A percentile compares a stretch with the other conserved stretches of the same genome.
These are phyloP conservation scores for Suhomyces sp. DNA, from an alignment of 805 yeast species.

Conservation along the genomic window DNA sequence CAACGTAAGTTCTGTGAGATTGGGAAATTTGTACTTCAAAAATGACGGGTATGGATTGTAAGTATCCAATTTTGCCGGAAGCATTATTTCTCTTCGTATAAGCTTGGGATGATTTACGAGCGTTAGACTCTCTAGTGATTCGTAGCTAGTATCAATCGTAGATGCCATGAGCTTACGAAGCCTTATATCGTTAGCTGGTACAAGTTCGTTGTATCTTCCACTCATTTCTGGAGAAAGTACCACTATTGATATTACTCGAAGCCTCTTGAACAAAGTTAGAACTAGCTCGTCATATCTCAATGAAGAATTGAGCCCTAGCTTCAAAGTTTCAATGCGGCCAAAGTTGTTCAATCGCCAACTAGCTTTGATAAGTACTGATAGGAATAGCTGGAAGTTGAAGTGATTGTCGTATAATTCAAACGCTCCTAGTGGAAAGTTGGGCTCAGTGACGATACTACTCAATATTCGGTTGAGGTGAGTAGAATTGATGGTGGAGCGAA, in stretches of 20 bases:
- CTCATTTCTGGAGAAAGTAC: slow-evolving; percentile 16
- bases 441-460: slow-evolving; percentile 23
- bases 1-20: slow-evolving; percentile 23
- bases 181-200: slow-evolving; percentile 16
- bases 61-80: slow-evolving; percentile 12
- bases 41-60: slow-evolving; percentile 26
- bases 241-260: slow-evolving; percentile 23
- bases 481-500: slow-evolving; percentile 19
- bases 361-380: slow-evolving; percentile 21
- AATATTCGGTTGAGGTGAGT: slow-evolving; percentile 26
- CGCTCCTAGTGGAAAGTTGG: slow-evolving; percentile 16
- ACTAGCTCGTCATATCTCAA: slow-evolving; percentile 16
- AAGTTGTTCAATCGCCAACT: slow-evolving; percentile 27
- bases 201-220: slow-evolving; percentile 13
- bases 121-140: slow-evolving; percentile 16
- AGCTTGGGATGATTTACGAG: slow-evolving; percentile 28
- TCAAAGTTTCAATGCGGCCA: slow-evolving; percentile 16
- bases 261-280: slow-evolving; percentile 21
- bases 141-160: neutral
- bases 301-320: slow-evolving; percentile 27
- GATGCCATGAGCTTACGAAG: slow-evolving; percentile 7
- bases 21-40: slow-evolving; percentile 18
- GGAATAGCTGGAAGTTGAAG: slow-evolving; percentile 24
- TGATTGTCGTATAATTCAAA: slow-evolving; percentile 29
- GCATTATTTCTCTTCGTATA: slow-evolving; percentile 8